phyloP scores from a whole-genome alignment of 108 stramenopile species.

The Conticribra weissflogii region DNA sequence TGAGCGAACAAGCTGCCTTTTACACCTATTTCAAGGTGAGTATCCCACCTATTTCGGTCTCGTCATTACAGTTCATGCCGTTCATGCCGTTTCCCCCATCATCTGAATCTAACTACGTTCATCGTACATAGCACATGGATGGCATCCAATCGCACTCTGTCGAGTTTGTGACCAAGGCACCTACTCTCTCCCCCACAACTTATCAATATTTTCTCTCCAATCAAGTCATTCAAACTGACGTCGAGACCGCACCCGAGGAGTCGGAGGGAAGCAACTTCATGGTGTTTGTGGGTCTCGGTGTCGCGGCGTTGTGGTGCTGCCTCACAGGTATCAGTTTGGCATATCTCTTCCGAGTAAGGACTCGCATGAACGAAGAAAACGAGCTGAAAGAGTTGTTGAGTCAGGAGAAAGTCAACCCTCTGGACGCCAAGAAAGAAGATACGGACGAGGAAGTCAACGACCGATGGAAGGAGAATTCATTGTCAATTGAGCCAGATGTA shows the following conservation, averaged over 20 bases:
- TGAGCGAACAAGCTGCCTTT: constrained; percentile 20
- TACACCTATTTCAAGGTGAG: constrained; percentile 28
- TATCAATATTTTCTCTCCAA: neutral
- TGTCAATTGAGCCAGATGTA: too few species aligned
- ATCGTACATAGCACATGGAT: constrained; percentile 6
- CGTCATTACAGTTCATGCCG: neutral
- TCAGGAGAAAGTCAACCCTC: constrained; percentile 6
- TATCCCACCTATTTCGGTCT: neutral
- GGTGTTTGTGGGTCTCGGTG: constrained; percentile 12
- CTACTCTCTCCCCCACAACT: constrained; percentile 11
- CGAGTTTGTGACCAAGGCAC: constrained; percentile 6
- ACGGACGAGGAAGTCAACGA: too few species aligned
- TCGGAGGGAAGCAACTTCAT: neutral
- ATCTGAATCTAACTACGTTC: too few species aligned
- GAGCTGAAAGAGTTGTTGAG: constrained; percentile 28
- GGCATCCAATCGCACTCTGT: constrained; percentile 5
- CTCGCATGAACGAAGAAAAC: constrained; percentile 16
- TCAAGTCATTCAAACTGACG: neutral
- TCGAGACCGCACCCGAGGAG: neutral
- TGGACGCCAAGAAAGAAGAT: constrained; percentile 8
- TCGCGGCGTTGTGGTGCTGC: constrained; percentile 24
- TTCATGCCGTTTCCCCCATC: neutral
- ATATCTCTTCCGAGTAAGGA: constrained; percentile 12
- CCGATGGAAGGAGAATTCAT: neutral
- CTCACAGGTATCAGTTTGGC: constrained; percentile 21